A percentile compares a stretch with the other conserved stretches of the same genome.
Conservation (phyloP, 352 stramenopile genomes). For the Pseudoperonospora humuli region DNA sequence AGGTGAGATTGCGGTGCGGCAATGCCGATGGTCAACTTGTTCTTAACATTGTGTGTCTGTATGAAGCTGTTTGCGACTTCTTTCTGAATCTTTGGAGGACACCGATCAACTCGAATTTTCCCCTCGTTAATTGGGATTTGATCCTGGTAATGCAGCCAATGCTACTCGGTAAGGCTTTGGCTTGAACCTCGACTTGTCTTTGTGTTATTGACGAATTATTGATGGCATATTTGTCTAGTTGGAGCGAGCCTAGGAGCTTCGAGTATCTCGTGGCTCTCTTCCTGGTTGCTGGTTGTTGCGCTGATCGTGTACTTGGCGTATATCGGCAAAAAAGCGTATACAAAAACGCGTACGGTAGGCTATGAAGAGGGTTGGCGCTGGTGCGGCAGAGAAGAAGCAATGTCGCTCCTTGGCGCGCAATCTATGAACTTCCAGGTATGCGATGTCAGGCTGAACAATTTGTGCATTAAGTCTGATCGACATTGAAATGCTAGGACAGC, state of each 20-base stretch:
- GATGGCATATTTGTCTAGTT: conserved; percentile 14
- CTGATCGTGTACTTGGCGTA: conserved; percentile 79
- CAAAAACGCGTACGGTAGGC: conserved; percentile 73
- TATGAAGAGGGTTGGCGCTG: conserved; percentile 62
- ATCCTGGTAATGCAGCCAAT: conserved; percentile 92
- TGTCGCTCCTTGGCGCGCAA: conserved; percentile 25
- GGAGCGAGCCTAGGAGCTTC: conserved; percentile 57
- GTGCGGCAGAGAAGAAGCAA: conserved; percentile 21
- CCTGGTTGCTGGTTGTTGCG: conserved; percentile 66
- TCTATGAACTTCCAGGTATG: conserved; percentile 23
- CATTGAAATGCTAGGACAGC: conserved; percentile 11
- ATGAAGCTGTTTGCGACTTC: conserved; percentile 23
- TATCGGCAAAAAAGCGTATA: conserved; percentile 64
- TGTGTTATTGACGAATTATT: neutral
- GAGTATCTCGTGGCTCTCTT: conserved; percentile 82
- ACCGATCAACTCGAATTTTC: conserved; percentile 28
- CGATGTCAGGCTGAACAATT: neutral
- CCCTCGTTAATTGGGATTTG: conserved; percentile 92
- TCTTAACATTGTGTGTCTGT: neutral
- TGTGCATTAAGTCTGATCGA: neutral
- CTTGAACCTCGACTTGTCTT: neutral
- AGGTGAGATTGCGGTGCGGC: conserved; percentile 8
- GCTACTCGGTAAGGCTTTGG: conserved; percentile 25
- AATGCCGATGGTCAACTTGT: neutral
- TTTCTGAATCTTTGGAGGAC: conserved; percentile 32